Evolutionary conservation across 2,329 filamentous ascomycete genomes (phyloP).

Genomic region (Aspergillus brunneoviolaceus): DNA sequence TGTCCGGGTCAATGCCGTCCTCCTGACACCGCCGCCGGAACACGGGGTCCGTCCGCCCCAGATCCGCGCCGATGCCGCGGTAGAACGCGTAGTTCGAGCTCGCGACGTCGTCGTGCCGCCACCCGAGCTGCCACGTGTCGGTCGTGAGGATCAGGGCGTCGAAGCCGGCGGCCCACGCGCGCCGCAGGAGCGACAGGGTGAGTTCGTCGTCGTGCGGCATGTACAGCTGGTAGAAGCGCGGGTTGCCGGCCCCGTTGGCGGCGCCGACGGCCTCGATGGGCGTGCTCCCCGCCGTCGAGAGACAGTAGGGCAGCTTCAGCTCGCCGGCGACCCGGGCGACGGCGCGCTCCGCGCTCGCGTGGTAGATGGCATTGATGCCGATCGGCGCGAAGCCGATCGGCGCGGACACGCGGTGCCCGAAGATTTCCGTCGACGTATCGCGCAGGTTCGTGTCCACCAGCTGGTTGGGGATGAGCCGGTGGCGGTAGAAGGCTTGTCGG

Average conservation of each 20-base stretch:
- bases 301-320: slow-evolving; percentile 58
- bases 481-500: slow-evolving; percentile 63
- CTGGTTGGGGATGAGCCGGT: slow-evolving; percentile 62
- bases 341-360: slow-evolving; percentile 57
- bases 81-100: slow-evolving; percentile 64
- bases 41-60: slow-evolving; percentile 60
- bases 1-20: slow-evolving; percentile 54
- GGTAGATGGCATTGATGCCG: slow-evolving; percentile 66
- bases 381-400: slow-evolving; percentile 66
- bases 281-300: slow-evolving; percentile 58
- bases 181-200: slow-evolving; percentile 55
- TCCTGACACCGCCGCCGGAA: slow-evolving; percentile 56
- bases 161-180: slow-evolving; percentile 57
- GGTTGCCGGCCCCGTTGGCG: slow-evolving; percentile 52
- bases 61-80: slow-evolving; percentile 56
- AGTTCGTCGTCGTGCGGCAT: slow-evolving; percentile 63
- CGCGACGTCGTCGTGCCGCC: slow-evolving; percentile 59
- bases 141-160: slow-evolving; percentile 60
- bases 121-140: slow-evolving; percentile 64
- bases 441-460: slow-evolving; percentile 61
- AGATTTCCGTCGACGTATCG: slow-evolving; percentile 59
- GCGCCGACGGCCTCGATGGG: slow-evolving; percentile 59
- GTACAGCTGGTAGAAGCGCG: slow-evolving; percentile 64
- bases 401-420: slow-evolving; percentile 58
- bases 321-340: slow-evolving; percentile 62